These are phyloP conservation scores for Nannizzia gypsea DNA, from an alignment of 2,329 filamentous ascomycete species.

Conservation along the genomic window DNA sequence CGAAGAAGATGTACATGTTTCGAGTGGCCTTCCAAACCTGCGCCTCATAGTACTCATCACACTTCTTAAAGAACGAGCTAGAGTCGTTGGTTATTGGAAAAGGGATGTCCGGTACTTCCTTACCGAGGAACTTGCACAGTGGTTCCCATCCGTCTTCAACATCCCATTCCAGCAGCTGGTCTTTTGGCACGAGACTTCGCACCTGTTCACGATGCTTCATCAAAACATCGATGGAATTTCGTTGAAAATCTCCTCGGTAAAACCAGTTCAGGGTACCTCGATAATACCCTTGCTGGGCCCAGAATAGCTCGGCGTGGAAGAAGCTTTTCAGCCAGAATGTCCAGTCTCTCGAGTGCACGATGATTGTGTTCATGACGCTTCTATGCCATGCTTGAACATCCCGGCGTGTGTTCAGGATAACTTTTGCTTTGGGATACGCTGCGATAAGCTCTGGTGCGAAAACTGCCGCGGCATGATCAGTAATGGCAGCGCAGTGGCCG, in stretches of 20 bases:
- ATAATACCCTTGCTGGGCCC: background rate
- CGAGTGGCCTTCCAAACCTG: background rate
- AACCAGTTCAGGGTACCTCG: background rate
- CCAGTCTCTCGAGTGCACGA: constrained; percentile 1
- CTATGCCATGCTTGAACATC: constrained; percentile 52
- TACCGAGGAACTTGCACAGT: constrained; percentile 32
- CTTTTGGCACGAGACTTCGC: constrained; percentile 36
- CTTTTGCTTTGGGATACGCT: constrained; percentile 60
- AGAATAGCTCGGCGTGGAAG: background rate
- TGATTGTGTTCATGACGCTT: constrained; percentile 22
- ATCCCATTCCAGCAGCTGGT: constrained; percentile 43
- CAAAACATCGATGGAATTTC: background rate
- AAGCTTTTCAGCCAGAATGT: constrained; percentile 1
- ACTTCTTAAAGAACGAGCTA: background rate
- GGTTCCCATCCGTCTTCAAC: constrained; percentile 41
- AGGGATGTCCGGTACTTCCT: constrained; percentile 22
- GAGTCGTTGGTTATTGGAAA: constrained; percentile 26
- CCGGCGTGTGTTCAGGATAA: constrained; percentile 51
- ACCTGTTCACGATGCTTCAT: constrained; percentile 43
- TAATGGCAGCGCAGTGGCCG: constrained; percentile 39
- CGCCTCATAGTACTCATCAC: background rate
- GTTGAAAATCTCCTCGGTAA: background rate
- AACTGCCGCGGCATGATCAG: constrained; percentile 56
- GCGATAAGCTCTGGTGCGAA: constrained; percentile 60
- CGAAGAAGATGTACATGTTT: background rate